Percentiles rank a stretch among this genome's conserved stretches.
Evolutionary conservation across 305 asterid species (phyloP).

Genomic region (Fraxinus greggii): DNA sequence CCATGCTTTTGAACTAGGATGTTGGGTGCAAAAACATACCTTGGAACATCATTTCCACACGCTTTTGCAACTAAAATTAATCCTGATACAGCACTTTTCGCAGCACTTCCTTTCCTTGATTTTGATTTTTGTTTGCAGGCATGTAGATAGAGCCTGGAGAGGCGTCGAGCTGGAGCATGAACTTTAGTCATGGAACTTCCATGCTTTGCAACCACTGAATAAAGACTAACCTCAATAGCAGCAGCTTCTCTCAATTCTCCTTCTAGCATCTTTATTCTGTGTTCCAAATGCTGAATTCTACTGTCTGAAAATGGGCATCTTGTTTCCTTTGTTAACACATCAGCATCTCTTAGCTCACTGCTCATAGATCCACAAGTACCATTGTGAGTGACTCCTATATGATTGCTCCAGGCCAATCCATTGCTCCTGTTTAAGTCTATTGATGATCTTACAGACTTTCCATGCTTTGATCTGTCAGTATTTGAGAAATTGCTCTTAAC

Average conservation of each 20-base stretch:
- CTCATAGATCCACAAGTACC: slow-evolving; percentile 23
- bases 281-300: slow-evolving; percentile 53
- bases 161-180: slow-evolving; percentile 85
- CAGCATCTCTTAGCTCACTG: slow-evolving; percentile 38
- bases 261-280: slow-evolving; percentile 52
- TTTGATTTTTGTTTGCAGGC: slow-evolving; percentile 47
- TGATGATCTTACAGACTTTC: slow-evolving; percentile 63
- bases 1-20: neutral
- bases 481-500: slow-evolving; percentile 26
- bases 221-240: slow-evolving; percentile 70
- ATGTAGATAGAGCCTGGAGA: slow-evolving; percentile 72
- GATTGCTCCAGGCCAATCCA: slow-evolving; percentile 39
- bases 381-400: slow-evolving; percentile 26
- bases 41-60: slow-evolving; percentile 83
- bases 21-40: slow-evolving; percentile 38
- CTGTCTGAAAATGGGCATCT: slow-evolving; percentile 40
- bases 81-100: slow-evolving; percentile 70
- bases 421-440: slow-evolving; percentile 48
- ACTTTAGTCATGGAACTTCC: slow-evolving; percentile 76
- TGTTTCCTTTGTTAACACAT: slow-evolving; percentile 39
- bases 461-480: slow-evolving; percentile 44
- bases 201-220: slow-evolving; percentile 79
- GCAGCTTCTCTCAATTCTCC: slow-evolving; percentile 81
- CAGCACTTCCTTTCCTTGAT: slow-evolving; percentile 52
- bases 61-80: slow-evolving; percentile 70